Evolutionary conservation across 2,329 filamentous ascomycete genomes (phyloP).

Genomic region (Didymella exigua): DNA sequence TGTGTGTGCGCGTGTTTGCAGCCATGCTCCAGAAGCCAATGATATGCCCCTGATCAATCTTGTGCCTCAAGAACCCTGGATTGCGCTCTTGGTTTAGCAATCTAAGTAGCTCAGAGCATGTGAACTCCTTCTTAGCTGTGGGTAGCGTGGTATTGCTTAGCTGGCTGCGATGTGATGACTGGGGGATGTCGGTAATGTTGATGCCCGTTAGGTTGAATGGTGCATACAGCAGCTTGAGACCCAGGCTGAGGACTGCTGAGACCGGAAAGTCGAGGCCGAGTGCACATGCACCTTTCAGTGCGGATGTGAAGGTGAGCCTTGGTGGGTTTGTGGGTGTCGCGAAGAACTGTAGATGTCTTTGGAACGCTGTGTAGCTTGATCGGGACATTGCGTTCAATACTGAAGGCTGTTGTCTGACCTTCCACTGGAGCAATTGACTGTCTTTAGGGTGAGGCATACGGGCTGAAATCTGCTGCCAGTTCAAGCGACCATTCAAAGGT

Average conservation of each 20-base stretch:
- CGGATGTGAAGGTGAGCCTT: conserved; percentile 26
- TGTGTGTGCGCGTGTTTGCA: conserved; percentile 22
- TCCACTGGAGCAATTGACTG: neutral
- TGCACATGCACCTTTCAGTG: conserved; percentile 22
- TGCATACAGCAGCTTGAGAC: conserved; percentile 26
- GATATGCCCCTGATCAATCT: conserved; percentile 29
- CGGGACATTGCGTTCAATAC: conserved; percentile 14
- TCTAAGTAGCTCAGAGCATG: conserved; percentile 25
- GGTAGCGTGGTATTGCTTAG: conserved; percentile 15
- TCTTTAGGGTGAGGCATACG: neutral
- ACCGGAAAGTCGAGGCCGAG: conserved; percentile 31
- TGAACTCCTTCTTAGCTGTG: conserved; percentile 20
- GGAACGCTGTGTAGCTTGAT: conserved; percentile 27
- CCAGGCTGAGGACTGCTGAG: conserved; percentile 26
- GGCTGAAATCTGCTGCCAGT: neutral
- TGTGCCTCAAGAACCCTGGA: conserved; percentile 21
- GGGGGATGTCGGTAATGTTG: conserved; percentile 25
- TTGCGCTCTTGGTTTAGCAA: conserved; percentile 8
- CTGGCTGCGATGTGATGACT: conserved; percentile 25
- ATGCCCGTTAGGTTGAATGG: conserved; percentile 26
- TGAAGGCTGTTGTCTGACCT: neutral
- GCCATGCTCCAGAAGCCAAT: conserved; percentile 33
- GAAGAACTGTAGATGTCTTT: conserved; percentile 31
- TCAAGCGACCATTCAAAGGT: neutral
- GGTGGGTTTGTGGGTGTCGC: conserved; percentile 28